Evolutionary conservation across 164 flowering plant species (phyloP), one percentile per base, ranked within the genome.

Genomic region (Pachysandra terminalis): DNA sequence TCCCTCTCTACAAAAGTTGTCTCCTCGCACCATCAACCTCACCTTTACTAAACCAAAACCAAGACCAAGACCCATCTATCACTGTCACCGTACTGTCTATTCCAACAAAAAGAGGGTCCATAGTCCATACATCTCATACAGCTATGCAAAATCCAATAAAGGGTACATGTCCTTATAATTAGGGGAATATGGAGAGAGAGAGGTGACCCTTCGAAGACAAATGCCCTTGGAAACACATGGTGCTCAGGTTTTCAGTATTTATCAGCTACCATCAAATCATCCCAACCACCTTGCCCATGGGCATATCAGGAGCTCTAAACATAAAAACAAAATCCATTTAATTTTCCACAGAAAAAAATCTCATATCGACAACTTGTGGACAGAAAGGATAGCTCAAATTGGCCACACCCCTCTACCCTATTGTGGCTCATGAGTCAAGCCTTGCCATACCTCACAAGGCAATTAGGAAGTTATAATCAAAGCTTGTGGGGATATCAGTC

Each of bases 231-330:
- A 45, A 45, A 22, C 27, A 61, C 48, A 22, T 61, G 64, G 64
- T 40, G 52, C 66, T 49, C 66, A 24, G n/a, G 2, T 21, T 24
- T n/a, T 16, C 56, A 26, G 56, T 13, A 10, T 63, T 63, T 49
- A 63, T 56, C 22, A 63, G 22, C 56, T 63, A 24, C 40, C 56
- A 63, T 49, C 56, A 63, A 63, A 63, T 63, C 66, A 49, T 3
- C 56, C 56, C 66, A 63, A 63, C 66, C 40, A 63, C 66, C 56
- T 49, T 63, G 56, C 66, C 55, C 51, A 45, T 10, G 56, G 56
- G 7, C 40, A 64, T 27, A 64, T 52, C 45, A 52, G 58, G 45
- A n/a, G n/a, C n/a, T n/a, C n/a, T n/a, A n/a, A n/a, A 17, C n/a
- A 52, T 64, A 12, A 19, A 53, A 28, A 9, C 16, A 45, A 45